Base-by-base conservation (phyloP, 495 filamentous ascomycete species). In the Penicillium goetzii region DNA sequence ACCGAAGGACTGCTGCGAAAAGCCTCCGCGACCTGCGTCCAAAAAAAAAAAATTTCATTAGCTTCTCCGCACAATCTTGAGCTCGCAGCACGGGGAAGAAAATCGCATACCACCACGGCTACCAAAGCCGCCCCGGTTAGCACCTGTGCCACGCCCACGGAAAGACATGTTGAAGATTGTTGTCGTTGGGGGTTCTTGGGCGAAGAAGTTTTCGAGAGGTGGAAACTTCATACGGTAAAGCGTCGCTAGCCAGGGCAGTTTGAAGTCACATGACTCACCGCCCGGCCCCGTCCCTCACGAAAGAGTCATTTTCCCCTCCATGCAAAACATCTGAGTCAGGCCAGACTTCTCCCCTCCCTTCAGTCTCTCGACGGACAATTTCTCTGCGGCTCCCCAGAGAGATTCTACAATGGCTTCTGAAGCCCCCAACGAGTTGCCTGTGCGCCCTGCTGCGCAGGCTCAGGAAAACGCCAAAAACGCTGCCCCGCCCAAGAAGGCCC, bases 11-110 rank as follows among this genome's bases (percentile, higher is more conserved):
- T 77, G 80, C 66, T 86, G 85, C 30, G 30, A 32, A 74, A 83
- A 88, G 52, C 86, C 86, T 73, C 87, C 86, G 65, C 89, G 85
- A 56, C 84, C 82, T 85, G 64, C 70, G 64, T 59, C 9, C 50
- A 60, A 70, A 65, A 78, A 81, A n/a, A n/a, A 73, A 78, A 81
- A 79, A 68, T 76, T 76, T 81, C 70, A 69, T 76, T 71, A 77
- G 72, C 72, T 67, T 56, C 49, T 66, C 53, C 52, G 36, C 30
- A 19, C 40, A 25, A 32, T 34, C 41, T 25, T 57, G n/a, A 41
- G n/a, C 34, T 59, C 58, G 45, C 30, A 33, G 38, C 36, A 34
- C 38, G 1, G 23, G 4, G 50, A 41, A 9, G 23, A 43, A 55
- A 45, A 40, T 66, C 66, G 45, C 72, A 72, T 66, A 78, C 80